Evolutionary conservation across 2,329 filamentous ascomycete species (phyloP), one percentile per base, ranked within the genome.

Genomic region (Purpureocillium takamizusanense): DNA sequence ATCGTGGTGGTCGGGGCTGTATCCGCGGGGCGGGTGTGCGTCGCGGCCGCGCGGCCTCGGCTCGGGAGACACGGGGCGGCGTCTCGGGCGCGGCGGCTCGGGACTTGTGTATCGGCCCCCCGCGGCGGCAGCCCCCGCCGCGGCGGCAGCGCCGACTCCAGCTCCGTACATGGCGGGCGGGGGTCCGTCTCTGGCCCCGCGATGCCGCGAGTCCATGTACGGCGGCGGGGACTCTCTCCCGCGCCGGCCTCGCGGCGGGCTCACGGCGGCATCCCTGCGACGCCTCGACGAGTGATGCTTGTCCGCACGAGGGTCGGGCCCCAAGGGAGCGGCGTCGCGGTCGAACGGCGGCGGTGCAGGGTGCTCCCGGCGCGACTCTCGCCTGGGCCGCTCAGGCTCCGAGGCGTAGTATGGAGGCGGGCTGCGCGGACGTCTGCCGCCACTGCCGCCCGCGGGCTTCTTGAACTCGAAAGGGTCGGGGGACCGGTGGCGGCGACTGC

Each of bases 1-100:
- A 13, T 42, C 39, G 13, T 42, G 36, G 8, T 42, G 45, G 4
- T 55, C 52, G 11, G 42, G 45, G 7, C 46, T 46, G 5, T 45
- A 45, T 10, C 44, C 46, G 3, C 6, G 5, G 21, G 37, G 31
- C 12, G 46, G 34, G 4, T 30, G 34, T 12, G 31, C 27, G 38
- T 21, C 29, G 17, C 39, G 21, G 21, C 21, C 21, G 6, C 21
- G 21, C 21, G 21, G 21, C 21, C 21, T 25, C 21, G 21, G 21
- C 21, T 25, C 21, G 6, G 21, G 21, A 5, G 21, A 25, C 21
- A 25, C 21, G 21, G 21, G 21, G 21, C 21, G 21, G 21, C 21
- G 21, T 6, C 21, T n/a, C n/a, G n/a, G 31, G 5, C 25, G 35
- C 27, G 36, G 25, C 17, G 42, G 32, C 12, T 44, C 42, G 5